Conservation (phyloP, 2,329 filamentous ascomycete genomes). For the Metarhizium album region DNA sequence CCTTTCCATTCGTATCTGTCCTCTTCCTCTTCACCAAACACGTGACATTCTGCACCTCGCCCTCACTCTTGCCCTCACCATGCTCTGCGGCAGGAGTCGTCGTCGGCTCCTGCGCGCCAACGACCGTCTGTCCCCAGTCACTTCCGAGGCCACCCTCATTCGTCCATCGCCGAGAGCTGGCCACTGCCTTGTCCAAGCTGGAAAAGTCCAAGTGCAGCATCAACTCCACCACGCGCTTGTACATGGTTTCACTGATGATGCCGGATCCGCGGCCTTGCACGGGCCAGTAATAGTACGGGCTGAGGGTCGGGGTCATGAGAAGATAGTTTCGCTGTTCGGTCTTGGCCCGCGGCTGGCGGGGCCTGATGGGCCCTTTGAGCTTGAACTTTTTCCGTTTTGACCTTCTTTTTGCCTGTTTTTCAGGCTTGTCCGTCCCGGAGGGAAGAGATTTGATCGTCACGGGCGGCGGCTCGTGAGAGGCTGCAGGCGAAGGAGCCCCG, state of each 20-base stretch:
- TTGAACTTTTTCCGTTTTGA: constrained; percentile 32
- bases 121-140: constrained; percentile 40
- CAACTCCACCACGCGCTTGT: constrained; percentile 57
- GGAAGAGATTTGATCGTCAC: constrained; percentile 23
- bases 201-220: constrained; percentile 66
- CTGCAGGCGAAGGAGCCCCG: constrained; percentile 17
- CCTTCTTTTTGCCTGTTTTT: constrained; percentile 16
- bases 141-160: constrained; percentile 49
- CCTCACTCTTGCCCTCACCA: constrained; percentile 10
- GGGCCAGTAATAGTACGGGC: constrained; percentile 58
- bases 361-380: constrained; percentile 48
- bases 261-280: constrained; percentile 48
- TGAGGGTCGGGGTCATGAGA: constrained; percentile 37
- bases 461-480: constrained; percentile 20
- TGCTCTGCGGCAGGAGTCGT: constrained; percentile 5
- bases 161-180: constrained; percentile 61
- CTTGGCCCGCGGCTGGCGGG: constrained; percentile 56
- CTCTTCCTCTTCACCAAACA: constrained; percentile 38
- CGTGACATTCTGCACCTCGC: constrained; percentile 34
- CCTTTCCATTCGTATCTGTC: constrained; percentile 13
- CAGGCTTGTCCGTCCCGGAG: constrained; percentile 10
- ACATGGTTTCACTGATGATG: constrained; percentile 52
- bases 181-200: constrained; percentile 47
- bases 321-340: constrained; percentile 41
- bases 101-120: constrained; percentile 28